phyloP scores from a whole-genome alignment of 805 yeast genomes.

The Candida pini region DNA sequence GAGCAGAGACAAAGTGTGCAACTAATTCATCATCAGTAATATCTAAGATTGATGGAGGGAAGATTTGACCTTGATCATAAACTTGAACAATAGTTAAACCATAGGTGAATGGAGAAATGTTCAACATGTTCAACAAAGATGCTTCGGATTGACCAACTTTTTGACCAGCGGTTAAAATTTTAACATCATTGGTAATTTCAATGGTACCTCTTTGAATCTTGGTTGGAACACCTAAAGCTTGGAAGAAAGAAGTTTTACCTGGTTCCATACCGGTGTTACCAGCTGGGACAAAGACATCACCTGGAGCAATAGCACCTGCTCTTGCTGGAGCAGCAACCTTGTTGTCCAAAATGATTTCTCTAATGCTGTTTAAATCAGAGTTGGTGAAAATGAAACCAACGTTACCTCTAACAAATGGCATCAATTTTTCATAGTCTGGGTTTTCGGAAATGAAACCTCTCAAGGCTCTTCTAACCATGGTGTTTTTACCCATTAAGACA shows the following conservation, averaged over 20 bases:
- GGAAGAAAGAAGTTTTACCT: conserved; percentile 99
- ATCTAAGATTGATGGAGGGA: conserved; percentile 95
- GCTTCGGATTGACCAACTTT: conserved; percentile 99
- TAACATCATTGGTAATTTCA: conserved; percentile 96
- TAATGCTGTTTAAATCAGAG: conserved; percentile 84
- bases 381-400: conserved; percentile 99
- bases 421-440: conserved; percentile 92
- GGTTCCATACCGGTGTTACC: conserved; percentile 99
- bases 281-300: conserved; percentile 96
- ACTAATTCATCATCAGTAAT: conserved; percentile 97
- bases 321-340: conserved; percentile 99
- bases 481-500: conserved; percentile 99
- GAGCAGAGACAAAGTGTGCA: conserved; percentile 85
- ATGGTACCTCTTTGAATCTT: conserved; percentile 99
- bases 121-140: conserved; percentile 95
- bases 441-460: conserved; percentile 90
- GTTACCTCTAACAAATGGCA: conserved; percentile 96
- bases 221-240: conserved; percentile 99
- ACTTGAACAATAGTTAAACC: conserved; percentile 97
- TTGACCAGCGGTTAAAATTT: conserved; percentile 80
- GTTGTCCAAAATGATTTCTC: conserved; percentile 84
- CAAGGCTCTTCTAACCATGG: conserved; percentile 99
- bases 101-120: conserved; percentile 99
- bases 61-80: conserved; percentile 97
- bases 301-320: conserved; percentile 99